Conservation (phyloP, 805 yeast genomes). For the Nakazawaea sp. region DNA sequence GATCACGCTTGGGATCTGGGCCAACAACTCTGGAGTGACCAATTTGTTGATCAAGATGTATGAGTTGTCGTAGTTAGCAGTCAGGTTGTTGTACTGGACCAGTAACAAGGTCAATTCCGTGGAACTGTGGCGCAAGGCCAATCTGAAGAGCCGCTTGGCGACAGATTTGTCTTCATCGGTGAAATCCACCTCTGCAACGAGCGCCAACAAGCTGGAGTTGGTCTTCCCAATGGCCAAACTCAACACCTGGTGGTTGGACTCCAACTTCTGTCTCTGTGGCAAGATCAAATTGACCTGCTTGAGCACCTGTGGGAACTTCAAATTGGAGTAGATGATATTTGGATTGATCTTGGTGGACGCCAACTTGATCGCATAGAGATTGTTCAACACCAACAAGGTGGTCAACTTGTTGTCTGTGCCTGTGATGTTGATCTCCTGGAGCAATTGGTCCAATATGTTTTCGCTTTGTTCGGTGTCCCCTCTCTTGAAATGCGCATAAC, state of each 20-base stretch:
- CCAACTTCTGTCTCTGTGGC: conserved; percentile 32
- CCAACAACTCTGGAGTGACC: conserved; percentile 9
- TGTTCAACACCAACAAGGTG: conserved; percentile 36
- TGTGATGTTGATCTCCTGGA: conserved; percentile 19
- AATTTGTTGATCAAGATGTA: conserved; percentile 28
- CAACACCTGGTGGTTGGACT: conserved; percentile 38
- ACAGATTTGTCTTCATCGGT: conserved; percentile 15
- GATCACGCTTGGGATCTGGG: conserved; percentile 38
- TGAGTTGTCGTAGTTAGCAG: conserved; percentile 27
- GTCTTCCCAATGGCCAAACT: conserved; percentile 31
- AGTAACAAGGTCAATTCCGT: conserved; percentile 26
- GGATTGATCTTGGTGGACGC: conserved; percentile 12
- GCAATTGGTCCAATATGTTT: conserved; percentile 28
- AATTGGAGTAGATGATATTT: conserved; percentile 22
- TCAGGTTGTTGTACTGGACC: conserved; percentile 24
- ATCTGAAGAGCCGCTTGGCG: conserved; percentile 26
- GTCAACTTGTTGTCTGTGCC: conserved; percentile 29
- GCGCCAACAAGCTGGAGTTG: conserved; percentile 15
- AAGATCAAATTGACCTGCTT: conserved; percentile 25
- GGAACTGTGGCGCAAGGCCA: conserved; percentile 23
- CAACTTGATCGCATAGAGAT: conserved; percentile 27
- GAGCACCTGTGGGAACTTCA: conserved; percentile 23
- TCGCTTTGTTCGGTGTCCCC: conserved; percentile 29
- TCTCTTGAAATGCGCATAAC: conserved; percentile 39
- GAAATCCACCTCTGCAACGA: conserved; percentile 13